Conservation (phyloP, 345 rosid genomes). For the Draba incana region DNA sequence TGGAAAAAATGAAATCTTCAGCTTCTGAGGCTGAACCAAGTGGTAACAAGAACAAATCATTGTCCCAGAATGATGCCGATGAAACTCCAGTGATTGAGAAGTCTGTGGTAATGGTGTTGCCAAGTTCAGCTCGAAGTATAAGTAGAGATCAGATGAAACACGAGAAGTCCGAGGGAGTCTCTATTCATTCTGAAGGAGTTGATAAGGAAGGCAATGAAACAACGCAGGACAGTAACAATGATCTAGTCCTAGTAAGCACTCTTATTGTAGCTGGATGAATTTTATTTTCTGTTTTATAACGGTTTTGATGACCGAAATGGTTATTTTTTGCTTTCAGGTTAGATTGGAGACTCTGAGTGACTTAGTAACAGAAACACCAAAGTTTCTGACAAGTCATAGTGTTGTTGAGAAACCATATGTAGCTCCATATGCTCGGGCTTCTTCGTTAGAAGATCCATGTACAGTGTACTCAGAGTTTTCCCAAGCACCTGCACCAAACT, state of each 20-base stretch:
- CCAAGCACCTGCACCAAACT: slow-evolving; percentile 55
- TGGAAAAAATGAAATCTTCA: slow-evolving; percentile 44
- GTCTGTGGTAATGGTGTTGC: slow-evolving; percentile 63
- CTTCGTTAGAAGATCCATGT: slow-evolving; percentile 75
- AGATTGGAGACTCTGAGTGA: slow-evolving; percentile 44
- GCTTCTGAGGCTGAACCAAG: slow-evolving; percentile 42
- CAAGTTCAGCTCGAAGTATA: slow-evolving; percentile 45
- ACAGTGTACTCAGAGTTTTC: slow-evolving; percentile 57
- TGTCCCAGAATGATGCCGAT: slow-evolving; percentile 53
- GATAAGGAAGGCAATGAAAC: slow-evolving; percentile 44
- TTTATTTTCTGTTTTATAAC: slow-evolving; percentile 2
- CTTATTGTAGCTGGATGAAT: slow-evolving; percentile 4
- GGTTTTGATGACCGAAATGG: slow-evolving; percentile 10
- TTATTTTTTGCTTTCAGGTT: slow-evolving; percentile 49
- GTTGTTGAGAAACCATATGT: slow-evolving; percentile 58
- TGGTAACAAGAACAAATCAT: slow-evolving; percentile 42
- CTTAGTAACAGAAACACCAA: slow-evolving; percentile 48
- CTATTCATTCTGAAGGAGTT: slow-evolving; percentile 44
- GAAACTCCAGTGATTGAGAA: slow-evolving; percentile 69
- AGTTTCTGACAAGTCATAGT: slow-evolving; percentile 43
- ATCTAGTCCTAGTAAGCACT: slow-evolving; percentile 49
- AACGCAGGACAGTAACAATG: slow-evolving; percentile 43
- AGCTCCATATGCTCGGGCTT: slow-evolving; percentile 76
- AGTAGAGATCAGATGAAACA: slow-evolving; percentile 38
- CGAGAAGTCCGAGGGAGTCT: slow-evolving; percentile 40